phyloP scores from a whole-genome alignment of 352 stramenopile species.

The Pythium folliculosum region DNA sequence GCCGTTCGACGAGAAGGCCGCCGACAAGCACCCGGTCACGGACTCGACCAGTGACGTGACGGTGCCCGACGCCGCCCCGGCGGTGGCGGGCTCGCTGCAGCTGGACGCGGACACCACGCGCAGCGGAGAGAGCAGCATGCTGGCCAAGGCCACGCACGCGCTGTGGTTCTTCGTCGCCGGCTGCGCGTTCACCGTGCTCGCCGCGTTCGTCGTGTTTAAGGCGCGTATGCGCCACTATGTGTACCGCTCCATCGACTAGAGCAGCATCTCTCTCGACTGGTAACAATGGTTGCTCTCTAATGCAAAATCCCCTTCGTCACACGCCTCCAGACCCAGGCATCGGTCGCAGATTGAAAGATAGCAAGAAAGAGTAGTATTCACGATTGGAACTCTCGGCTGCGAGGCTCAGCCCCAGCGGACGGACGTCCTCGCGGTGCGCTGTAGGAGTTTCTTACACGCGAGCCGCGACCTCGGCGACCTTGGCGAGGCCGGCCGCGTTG shows the following conservation, averaged over 20 bases:
- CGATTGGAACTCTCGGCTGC: no score
- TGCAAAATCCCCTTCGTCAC: no score
- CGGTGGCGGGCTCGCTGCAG: background rate
- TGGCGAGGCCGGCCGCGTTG: slow-evolving; percentile 52
- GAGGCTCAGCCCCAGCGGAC: no score
- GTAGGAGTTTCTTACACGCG: slow-evolving; percentile 17
- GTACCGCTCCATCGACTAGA: slow-evolving; percentile 59
- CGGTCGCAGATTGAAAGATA: no score
- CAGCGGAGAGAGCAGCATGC: slow-evolving; percentile 17
- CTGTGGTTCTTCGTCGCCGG: slow-evolving; percentile 64
- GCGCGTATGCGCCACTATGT: slow-evolving; percentile 51
- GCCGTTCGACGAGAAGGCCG: slow-evolving; percentile 64
- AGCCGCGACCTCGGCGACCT: slow-evolving; percentile 45
- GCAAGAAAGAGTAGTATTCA: no score
- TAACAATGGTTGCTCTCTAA: background rate
- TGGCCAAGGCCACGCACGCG: slow-evolving; percentile 30
- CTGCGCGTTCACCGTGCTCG: slow-evolving; percentile 49
- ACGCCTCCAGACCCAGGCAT: no score
- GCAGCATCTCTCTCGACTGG: no score
- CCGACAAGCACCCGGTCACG: slow-evolving; percentile 88
- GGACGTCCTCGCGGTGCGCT: background rate
- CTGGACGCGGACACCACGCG: slow-evolving; percentile 16
- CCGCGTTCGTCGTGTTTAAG: slow-evolving; percentile 48
- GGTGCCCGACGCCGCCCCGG: slow-evolving; percentile 6
- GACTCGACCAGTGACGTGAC: slow-evolving; percentile 85